phyloP scores from a whole-genome alignment of 129 eudicot species.

The Dittrichia graveolens region DNA sequence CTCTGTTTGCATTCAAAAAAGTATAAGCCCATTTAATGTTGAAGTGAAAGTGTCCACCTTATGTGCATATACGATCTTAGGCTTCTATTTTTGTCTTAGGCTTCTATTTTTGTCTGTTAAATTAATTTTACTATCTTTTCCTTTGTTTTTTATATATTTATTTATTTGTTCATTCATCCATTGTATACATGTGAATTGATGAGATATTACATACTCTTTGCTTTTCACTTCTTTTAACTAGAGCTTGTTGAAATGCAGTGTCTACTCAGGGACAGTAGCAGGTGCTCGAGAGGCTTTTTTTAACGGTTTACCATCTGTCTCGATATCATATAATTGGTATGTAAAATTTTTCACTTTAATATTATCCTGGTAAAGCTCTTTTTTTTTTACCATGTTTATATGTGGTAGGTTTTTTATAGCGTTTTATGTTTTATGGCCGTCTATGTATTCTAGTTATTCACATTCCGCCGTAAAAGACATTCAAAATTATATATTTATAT shows the following conservation, averaged over 20 bases:
- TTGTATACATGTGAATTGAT: not conserved
- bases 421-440: too few species aligned
- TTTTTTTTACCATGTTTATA: too few species aligned
- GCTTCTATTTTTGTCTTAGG: not conserved
- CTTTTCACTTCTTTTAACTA: conserved; percentile 21
- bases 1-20: not conserved
- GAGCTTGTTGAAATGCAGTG: conserved; percentile 45
- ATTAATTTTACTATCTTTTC: too few species aligned
- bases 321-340: conserved; percentile 89
- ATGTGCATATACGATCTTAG: not conserved
- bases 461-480: too few species aligned
- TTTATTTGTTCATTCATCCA: not conserved
- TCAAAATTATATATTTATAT: too few species aligned
- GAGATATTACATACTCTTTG: not conserved
- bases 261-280: conserved; percentile 94
- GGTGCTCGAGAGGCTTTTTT: conserved; percentile 99
- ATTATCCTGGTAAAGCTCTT: too few species aligned
- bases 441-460: too few species aligned
- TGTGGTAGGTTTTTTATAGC: too few species aligned
- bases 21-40: not conserved
- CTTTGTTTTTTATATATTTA: not conserved
- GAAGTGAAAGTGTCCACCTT: not conserved
- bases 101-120: not conserved
- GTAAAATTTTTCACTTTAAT: conserved; percentile 17
- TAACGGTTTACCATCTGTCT: conserved; percentile 70